phyloP scores from a whole-genome alignment of 1,139 yeast species.

The Spencermartinsiella ligniputridi region DNA sequence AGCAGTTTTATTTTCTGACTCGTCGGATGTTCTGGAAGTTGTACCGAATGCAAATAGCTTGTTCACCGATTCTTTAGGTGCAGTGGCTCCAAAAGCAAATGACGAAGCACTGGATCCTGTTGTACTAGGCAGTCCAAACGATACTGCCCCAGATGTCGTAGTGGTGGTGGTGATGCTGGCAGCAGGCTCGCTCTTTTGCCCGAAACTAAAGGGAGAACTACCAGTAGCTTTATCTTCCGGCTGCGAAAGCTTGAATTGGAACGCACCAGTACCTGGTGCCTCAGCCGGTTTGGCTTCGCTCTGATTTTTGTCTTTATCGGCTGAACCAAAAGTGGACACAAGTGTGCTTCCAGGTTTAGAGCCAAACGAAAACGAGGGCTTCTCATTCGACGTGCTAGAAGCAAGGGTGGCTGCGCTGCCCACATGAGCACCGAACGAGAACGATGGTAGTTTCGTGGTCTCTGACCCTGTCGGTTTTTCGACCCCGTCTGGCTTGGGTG shows the following conservation, averaged over 20 bases:
- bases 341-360: neutral
- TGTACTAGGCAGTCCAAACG: too few species aligned
- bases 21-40: too few species aligned
- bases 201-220: slow-evolving; percentile 7
- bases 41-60: neutral
- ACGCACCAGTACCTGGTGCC: neutral
- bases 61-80: slow-evolving; percentile 3
- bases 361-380: neutral
- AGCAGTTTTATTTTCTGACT: too few species aligned
- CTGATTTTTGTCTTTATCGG: neutral
- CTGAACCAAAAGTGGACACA: neutral
- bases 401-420: neutral
- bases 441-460: slow-evolving; percentile 1
- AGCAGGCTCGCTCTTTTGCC: slow-evolving; percentile 1
- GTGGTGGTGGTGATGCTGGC: slow-evolving; percentile 3
- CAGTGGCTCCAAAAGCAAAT: neutral
- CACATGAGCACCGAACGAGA: neutral
- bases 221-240: slow-evolving; percentile 1
- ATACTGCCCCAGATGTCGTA: slow-evolving; percentile 1
- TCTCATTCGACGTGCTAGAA: too few species aligned
- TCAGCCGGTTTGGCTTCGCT: neutral
- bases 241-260: too few species aligned
- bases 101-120: slow-evolving; percentile 7
- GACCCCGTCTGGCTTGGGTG: neutral
- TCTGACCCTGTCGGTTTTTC: too few species aligned